Evolutionary conservation across 2,329 filamentous ascomycete species (phyloP).

Genomic region (Penicillium brevicompactum): DNA sequence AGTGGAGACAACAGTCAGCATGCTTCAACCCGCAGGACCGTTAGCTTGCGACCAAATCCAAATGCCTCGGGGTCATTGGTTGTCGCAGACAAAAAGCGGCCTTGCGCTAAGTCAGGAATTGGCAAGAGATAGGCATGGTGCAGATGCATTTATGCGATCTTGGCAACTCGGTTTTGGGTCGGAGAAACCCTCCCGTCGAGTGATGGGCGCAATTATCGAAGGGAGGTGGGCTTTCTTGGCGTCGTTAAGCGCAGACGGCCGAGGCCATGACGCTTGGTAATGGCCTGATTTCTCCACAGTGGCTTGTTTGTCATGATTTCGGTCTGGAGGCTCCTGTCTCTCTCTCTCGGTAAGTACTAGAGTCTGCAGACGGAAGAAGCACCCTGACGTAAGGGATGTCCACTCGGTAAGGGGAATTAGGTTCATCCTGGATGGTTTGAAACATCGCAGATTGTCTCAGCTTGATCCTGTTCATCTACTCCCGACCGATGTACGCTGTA

Average conservation of each 20-base stretch:
- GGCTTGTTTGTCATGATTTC: neutral
- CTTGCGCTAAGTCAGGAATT: neutral
- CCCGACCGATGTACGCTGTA: neutral
- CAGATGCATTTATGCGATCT: neutral
- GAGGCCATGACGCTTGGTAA: constrained; percentile 20
- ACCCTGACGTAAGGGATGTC: neutral
- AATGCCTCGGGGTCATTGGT: neutral
- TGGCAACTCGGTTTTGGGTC: neutral
- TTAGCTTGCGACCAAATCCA: neutral
- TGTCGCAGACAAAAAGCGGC: neutral
- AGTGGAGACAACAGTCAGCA: neutral
- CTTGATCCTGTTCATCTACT: neutral
- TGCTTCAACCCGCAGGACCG: neutral
- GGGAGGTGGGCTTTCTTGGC: constrained; percentile 8
- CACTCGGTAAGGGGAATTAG: neutral
- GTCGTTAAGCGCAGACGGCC: constrained; percentile 9
- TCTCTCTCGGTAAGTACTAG: neutral
- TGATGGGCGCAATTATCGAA: neutral
- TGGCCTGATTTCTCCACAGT: neutral
- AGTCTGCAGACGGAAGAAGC: no score
- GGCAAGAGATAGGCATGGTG: neutral
- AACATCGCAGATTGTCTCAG: neutral
- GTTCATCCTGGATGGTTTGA: neutral
- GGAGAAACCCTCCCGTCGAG: neutral
- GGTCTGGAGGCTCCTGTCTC: neutral